Evolutionary conservation across 140 eudicot species (phyloP), one percentile per base, ranked within the genome.

Genomic region (Flaveria floridana): DNA sequence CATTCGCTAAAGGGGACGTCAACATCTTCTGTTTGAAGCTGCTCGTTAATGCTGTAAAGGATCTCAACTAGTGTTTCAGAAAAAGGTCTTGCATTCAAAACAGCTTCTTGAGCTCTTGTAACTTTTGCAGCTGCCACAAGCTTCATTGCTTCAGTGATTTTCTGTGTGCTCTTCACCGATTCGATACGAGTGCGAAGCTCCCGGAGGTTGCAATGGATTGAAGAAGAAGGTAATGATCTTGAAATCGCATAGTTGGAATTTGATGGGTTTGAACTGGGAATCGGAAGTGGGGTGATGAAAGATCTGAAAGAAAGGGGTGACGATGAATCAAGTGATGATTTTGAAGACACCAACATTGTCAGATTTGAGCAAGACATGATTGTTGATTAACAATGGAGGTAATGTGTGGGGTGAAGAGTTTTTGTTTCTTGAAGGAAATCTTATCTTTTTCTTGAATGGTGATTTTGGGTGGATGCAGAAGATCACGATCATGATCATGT

Each of bases 131-230:
- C 99, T 2, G 99, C 97, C 46, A 94, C 99, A 19, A 94, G 95
- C 86, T 94, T 91, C 99, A 94, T 94, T 9, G 99, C 99, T 68
- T 94, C 97, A 0, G 99, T 94, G 89, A 94, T 91, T 51, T 94
- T 94, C 70, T 94, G 94, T 13, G 99, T 94, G 93, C 91, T 94
- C 80, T 86, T 85, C 9, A 90, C 99, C 0, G 99, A 90, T 20
- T 72, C 90, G 15, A 94, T 94, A 34, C 99, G 99, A 34, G 75
- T 86, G 1, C 96, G 88, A 30, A 94, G 91, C 25, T 94, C 96
- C 0, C 96, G 91, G 47, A 94, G 96, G 23, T 76, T 82, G 87
- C 97, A 94, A 19, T 88, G 96, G 77, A 90, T 81, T 21, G 89
- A 84, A 34, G 39, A 34, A 34, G 89, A 84, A 26, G 86, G 58